A percentile compares a stretch with the other conserved stretches of the same genome.
Conservation (phyloP, 768 basidiomycete genomes). For the Naganishia vaughanmartiniae region DNA sequence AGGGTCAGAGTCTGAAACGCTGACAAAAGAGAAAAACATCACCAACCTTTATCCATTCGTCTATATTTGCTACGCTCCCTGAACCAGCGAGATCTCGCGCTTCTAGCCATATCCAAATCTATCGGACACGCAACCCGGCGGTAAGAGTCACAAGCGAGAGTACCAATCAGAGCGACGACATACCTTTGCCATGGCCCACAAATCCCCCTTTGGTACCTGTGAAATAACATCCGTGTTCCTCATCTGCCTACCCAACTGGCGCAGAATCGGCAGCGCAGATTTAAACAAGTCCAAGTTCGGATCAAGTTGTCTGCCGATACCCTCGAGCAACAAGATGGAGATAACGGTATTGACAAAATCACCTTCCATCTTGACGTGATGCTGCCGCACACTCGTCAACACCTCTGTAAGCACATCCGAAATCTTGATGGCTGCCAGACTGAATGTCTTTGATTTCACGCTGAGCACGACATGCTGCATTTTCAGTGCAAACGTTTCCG, state of each 20-base stretch:
- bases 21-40: neutral
- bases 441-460: conserved; percentile 95
- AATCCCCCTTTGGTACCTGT: conserved; percentile 65
- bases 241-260: conserved; percentile 90
- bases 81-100: conserved; percentile 77
- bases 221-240: conserved; percentile 66
- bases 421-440: conserved; percentile 93
- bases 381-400: conserved; percentile 74
- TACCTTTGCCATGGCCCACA: conserved; percentile 87
- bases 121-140: conserved; percentile 24
- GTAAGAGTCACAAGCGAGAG: neutral
- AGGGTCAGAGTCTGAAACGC: neutral
- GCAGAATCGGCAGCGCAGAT: conserved; percentile 85
- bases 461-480: conserved; percentile 93
- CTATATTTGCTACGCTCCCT: conserved; percentile 72
- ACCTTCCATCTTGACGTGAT: conserved; percentile 97
- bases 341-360: conserved; percentile 99
- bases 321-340: conserved; percentile 86
- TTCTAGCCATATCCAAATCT: conserved; percentile 94
- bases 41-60: conserved; percentile 81
- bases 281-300: conserved; percentile 91
- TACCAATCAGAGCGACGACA: conserved; percentile 33
- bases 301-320: conserved; percentile 90
- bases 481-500: conserved; percentile 92
- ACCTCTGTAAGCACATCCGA: conserved; percentile 89